phyloP scores from a whole-genome alignment of 768 basidiomycete species.

The Amanita subjunquillea region DNA sequence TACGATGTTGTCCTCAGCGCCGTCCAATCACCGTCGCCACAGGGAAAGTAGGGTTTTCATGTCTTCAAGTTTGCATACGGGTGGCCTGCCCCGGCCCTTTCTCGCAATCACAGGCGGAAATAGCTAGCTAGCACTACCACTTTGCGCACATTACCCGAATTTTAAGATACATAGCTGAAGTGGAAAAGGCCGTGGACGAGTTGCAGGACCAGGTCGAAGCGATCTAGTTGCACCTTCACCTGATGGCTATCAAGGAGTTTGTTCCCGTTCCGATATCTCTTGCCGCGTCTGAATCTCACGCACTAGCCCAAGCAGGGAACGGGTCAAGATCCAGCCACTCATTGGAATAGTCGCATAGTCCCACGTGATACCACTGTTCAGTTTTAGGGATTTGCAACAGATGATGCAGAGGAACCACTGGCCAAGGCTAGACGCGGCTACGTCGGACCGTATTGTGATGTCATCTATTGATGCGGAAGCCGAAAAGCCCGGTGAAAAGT shows the following conservation, averaged over 20 bases:
- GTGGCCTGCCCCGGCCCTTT: conserved; percentile 61
- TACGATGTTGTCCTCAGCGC: conserved; percentile 14
- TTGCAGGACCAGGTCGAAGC: conserved; percentile 48
- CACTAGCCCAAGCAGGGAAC: conserved; percentile 10
- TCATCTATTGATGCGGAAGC: conserved; percentile 37
- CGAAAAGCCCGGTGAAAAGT: conserved; percentile 10
- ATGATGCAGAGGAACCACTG: no score
- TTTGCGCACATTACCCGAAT: conserved; percentile 45
- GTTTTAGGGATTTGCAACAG: no score
- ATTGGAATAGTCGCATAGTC: conserved; percentile 17
- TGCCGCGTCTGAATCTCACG: conserved; percentile 13
- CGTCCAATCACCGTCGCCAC: conserved; percentile 16
- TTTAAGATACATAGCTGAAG: conserved; percentile 41
- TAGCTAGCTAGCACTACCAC: conserved; percentile 41
- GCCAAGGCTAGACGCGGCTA: no score
- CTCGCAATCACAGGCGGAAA: conserved; percentile 55
- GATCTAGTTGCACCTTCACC: conserved; percentile 39
- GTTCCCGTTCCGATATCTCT: conserved; percentile 36
- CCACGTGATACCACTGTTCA: conserved; percentile 19
- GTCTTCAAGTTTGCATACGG: conserved; percentile 52
- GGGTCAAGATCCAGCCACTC: conserved; percentile 14
- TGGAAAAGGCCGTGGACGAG: conserved; percentile 43
- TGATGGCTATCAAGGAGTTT: conserved; percentile 43
- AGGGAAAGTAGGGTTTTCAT: conserved; percentile 13
- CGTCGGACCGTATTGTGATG: conserved; percentile 18